Evolutionary conservation across 179 eudicot genomes (phyloP).

Genomic region (Silene vulgaris): DNA sequence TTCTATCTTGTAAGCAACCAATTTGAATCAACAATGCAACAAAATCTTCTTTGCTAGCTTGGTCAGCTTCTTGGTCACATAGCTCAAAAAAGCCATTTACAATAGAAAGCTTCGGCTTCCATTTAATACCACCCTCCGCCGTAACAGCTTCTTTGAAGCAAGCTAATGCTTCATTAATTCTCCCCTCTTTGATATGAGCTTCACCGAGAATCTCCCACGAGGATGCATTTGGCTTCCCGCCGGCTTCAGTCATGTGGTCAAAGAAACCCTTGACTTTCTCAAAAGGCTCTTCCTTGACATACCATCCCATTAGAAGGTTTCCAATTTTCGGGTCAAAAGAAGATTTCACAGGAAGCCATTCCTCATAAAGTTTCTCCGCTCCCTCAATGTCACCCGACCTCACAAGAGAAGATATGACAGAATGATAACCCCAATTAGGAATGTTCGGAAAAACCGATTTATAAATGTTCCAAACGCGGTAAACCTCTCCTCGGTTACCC

Average conservation of each 20-base stretch:
- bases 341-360: constrained; percentile 54
- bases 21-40: constrained; percentile 47
- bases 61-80: constrained; percentile 49
- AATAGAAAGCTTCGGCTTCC: constrained; percentile 60
- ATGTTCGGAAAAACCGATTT: constrained; percentile 46
- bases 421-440: constrained; percentile 63
- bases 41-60: constrained; percentile 43
- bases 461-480: constrained; percentile 67
- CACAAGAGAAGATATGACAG: constrained; percentile 57
- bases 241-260: constrained; percentile 45
- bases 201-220: constrained; percentile 78
- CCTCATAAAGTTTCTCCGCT: constrained; percentile 58
- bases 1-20: constrained; percentile 41
- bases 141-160: constrained; percentile 59
- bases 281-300: constrained; percentile 47
- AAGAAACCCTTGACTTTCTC: constrained; percentile 61
- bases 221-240: constrained; percentile 59
- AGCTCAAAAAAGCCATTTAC: constrained; percentile 42
- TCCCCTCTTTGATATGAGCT: constrained; percentile 44
- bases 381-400: constrained; percentile 68
- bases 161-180: constrained; percentile 57
- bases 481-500: constrained; percentile 67
- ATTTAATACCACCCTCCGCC: constrained; percentile 37
- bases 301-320: constrained; percentile 57
- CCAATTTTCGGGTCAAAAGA: constrained; percentile 58